Evolutionary conservation across 352 stramenopile species (phyloP), one percentile per base, ranked within the genome.

Genomic region (Globisporangium nunn): DNA sequence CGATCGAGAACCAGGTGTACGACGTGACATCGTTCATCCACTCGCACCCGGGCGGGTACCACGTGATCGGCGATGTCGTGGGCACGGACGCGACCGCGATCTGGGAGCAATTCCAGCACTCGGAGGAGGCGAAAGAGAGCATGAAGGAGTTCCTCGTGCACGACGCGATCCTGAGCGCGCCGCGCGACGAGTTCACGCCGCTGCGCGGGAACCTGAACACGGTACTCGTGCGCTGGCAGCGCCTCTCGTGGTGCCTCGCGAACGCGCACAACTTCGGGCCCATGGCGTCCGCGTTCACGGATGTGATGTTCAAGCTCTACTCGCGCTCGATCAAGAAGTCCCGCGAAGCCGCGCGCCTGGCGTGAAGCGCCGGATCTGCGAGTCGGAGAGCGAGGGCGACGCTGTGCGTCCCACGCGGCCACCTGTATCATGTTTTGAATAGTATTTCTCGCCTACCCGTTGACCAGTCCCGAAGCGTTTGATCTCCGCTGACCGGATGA

Each of bases 31-130:
- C 69, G 47, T 91, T 91, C 50, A 54, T 88, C 18, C 70, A 88
- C 37, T 55, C 75, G 49, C 81, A 91, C 58, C 81, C 78, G 5
- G 81, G 81, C 6, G 81, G 81, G 14, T 70, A 78, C 30, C 78
- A 87, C 62, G 81, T 91, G 28, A 85, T 91, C 43, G 72, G 70
- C 39, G 81, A 91, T 54, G 78, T 80, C 2, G 63, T 88, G 33
- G 81, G 81, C 35, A 88, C 75, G 0, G 78, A 88, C 67, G 78
- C 81, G 33, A 84, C 76, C 0, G 68, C 72, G 14, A 63, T 87
- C 17, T 91, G 81, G 81, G 72, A 88, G 50, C 66, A 88, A 48
- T 88, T 88, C 52, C 74, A 74, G 40, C 81, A 91, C 64, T 88
- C 78, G 1, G 46, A 58, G 0, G 77, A 87, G 40, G 81, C 81